A percentile compares a stretch with the other conserved stretches of the same genome.
Evolutionary conservation across 164 flowering plant species (phyloP).

Genomic region (Aristolochia fimbriata): DNA sequence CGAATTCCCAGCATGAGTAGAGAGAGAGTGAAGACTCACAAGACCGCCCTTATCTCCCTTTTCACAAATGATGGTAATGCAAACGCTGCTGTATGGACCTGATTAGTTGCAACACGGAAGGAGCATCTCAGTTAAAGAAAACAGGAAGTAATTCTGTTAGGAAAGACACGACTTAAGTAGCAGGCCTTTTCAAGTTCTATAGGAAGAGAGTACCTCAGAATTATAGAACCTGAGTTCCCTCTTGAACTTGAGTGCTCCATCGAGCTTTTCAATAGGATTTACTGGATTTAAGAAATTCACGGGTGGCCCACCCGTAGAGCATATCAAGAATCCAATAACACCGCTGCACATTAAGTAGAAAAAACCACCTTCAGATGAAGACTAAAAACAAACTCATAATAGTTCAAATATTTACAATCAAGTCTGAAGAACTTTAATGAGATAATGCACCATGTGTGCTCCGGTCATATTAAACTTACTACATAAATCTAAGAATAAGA

Average conservation of each 20-base stretch:
- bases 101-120: conserved; percentile 13
- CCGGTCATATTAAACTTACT: no score
- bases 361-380: neutral
- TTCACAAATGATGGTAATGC: conserved; percentile 75
- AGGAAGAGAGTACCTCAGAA: conserved; percentile 49
- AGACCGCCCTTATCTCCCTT: conserved; percentile 52
- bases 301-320: conserved; percentile 81
- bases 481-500: neutral
- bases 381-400: no score
- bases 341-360: conserved; percentile 42
- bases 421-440: no score
- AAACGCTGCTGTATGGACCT: conserved; percentile 91
- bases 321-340: conserved; percentile 80
- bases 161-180: no score
- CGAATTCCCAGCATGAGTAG: no score
- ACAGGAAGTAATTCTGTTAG: no score
- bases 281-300: conserved; percentile 76
- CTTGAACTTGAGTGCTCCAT: conserved; percentile 45
- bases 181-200: no score
- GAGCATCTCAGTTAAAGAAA: neutral
- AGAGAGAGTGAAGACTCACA: neutral
- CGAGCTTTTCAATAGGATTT: conserved; percentile 90
- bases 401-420: no score
- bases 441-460: no score
- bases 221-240: conserved; percentile 86